Evolutionary conservation across 768 basidiomycete species (phyloP).

Genomic region (Lentinus tigrinus): DNA sequence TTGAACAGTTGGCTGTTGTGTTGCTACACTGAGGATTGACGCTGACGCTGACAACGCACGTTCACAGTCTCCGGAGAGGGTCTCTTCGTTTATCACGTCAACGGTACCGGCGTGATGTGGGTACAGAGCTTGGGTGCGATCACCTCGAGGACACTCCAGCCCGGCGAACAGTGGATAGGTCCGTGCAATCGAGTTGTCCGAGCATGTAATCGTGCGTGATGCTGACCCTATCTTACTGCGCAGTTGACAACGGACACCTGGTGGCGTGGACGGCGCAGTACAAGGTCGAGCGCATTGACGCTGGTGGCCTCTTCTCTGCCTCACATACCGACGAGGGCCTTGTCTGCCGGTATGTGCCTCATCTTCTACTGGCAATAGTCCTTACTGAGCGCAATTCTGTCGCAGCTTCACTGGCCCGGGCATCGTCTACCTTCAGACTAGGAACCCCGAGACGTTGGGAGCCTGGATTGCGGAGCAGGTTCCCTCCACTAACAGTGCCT

Average conservation of each 20-base stretch:
- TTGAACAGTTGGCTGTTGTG: too few relatives aligned
- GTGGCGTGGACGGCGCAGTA: conserved; percentile 36
- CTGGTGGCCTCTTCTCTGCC: conserved; percentile 29
- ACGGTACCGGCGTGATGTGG: conserved; percentile 30
- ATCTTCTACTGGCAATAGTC: not conserved
- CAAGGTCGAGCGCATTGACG: conserved; percentile 32
- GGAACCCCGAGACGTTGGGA: conserved; percentile 30
- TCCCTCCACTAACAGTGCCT: conserved; percentile 5
- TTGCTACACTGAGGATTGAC: not conserved
- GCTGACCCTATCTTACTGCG: not conserved
- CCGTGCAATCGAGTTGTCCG: not conserved
- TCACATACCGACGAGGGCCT: conserved; percentile 33
- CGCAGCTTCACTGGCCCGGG: conserved; percentile 34
- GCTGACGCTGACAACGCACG: not conserved
- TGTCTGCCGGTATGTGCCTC: conserved; percentile 29
- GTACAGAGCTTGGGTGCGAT: conserved; percentile 33
- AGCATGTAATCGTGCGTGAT: not conserved
- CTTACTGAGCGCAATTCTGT: not conserved
- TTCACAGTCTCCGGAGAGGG: conserved; percentile 35
- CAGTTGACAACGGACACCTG: conserved; percentile 35
- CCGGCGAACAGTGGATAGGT: conserved; percentile 34
- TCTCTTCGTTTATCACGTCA: conserved; percentile 27
- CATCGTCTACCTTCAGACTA: conserved; percentile 32
- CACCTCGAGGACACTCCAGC: conserved; percentile 26
- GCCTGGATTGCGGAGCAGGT: conserved; percentile 31